phyloP scores from a whole-genome alignment of 2,329 filamentous ascomycete species.

The Claviceps citrina region DNA sequence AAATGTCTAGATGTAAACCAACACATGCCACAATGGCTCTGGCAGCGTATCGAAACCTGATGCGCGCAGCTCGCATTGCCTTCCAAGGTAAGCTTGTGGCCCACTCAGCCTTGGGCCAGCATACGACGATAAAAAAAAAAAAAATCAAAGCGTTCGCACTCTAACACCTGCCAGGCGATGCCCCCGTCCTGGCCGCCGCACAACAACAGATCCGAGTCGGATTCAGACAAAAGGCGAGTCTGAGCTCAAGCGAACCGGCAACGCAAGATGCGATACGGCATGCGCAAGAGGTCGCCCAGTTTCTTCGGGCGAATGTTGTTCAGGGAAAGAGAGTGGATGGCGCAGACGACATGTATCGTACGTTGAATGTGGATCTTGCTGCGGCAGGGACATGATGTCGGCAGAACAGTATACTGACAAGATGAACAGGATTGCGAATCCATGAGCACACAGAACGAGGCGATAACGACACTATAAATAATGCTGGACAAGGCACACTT shows the following conservation, averaged over 20 bases:
- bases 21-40: conserved; percentile 39
- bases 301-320: conserved; percentile 73
- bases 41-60: conserved; percentile 62
- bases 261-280: conserved; percentile 53
- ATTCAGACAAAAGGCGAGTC: conserved; percentile 53
- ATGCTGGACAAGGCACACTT: conserved; percentile 27
- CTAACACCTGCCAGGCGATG: conserved; percentile 43
- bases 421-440: conserved; percentile 57
- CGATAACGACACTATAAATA: conserved; percentile 81
- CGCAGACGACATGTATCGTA: conserved; percentile 41
- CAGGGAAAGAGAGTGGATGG: conserved; percentile 49
- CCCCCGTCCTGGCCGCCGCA: conserved; percentile 51
- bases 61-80: conserved; percentile 67
- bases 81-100: conserved; percentile 52
- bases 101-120: not conserved
- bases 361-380: conserved; percentile 16
- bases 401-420: conserved; percentile 3
- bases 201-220: conserved; percentile 53
- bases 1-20: not conserved
- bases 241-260: conserved; percentile 43
- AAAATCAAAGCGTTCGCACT: not conserved
- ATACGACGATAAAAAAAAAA: too few relatives aligned
- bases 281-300: conserved; percentile 66
- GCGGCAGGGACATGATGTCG: not conserved
- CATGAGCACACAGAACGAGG: conserved; percentile 83